A percentile compares a stretch with the other conserved stretches of the same genome.
phyloP scores from a whole-genome alignment of 164 flowering plant species.

The Vitis labrusca region DNA sequence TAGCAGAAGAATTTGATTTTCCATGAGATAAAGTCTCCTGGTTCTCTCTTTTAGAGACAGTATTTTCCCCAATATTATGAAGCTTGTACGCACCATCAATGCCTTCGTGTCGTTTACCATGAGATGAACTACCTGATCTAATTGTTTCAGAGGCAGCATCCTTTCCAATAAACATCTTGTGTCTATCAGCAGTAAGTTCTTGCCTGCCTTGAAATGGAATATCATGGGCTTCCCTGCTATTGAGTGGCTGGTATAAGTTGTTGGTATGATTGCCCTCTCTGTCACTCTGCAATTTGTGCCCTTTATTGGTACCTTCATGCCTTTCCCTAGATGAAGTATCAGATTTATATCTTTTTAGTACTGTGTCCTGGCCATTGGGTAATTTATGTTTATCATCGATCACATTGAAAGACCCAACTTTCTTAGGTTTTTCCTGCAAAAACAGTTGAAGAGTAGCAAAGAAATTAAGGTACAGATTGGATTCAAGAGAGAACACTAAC shows the following conservation, averaged over 20 bases:
- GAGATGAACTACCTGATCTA: constrained; percentile 27
- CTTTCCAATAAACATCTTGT: constrained; percentile 13
- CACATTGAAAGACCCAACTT: constrained; percentile 9
- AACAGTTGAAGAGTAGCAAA: not conserved
- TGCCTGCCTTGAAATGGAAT: constrained; percentile 16
- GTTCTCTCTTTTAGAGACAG: constrained; percentile 16
- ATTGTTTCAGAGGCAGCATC: constrained; percentile 14
- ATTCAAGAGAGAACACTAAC: not conserved
- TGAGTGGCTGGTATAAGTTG: constrained; percentile 16
- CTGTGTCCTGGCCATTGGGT: constrained; percentile 12
- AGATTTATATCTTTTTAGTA: constrained; percentile 16
- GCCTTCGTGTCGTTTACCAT: constrained; percentile 24
- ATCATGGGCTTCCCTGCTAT: constrained; percentile 19
- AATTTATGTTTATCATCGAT: constrained; percentile 18
- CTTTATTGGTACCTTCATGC: constrained; percentile 13
- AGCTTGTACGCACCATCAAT: constrained; percentile 20
- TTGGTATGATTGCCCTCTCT: constrained; percentile 12
- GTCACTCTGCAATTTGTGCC: constrained; percentile 9
- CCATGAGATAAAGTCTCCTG: constrained; percentile 13
- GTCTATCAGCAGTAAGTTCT: constrained; percentile 12
- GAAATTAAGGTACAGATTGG: no score
- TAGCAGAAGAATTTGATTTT: constrained; percentile 16
- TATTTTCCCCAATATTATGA: constrained; percentile 20
- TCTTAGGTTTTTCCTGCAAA: constrained; percentile 31
- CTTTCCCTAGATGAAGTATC: constrained; percentile 15